phyloP scores from a whole-genome alignment of 1,139 yeast species.

The Yamadazyma siamensis region DNA sequence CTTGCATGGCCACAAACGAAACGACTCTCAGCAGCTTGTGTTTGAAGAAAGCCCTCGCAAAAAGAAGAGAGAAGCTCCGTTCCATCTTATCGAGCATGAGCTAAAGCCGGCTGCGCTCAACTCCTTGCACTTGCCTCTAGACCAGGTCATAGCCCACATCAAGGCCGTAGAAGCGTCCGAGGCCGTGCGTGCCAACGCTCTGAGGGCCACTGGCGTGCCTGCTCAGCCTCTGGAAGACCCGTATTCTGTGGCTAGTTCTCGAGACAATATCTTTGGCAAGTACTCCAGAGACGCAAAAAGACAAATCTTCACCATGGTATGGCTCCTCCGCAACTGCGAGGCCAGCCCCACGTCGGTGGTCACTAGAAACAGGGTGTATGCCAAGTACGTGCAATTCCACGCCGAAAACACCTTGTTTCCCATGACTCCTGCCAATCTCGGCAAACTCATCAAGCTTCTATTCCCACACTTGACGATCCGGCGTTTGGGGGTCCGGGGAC shows the following conservation, averaged over 20 bases:
- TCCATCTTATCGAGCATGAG: conserved; percentile 8
- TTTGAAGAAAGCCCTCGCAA: conserved; percentile 7
- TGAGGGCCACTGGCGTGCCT: too few relatives aligned
- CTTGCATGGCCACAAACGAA: conserved; percentile 6
- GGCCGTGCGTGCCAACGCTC: not conserved
- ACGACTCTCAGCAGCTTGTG: conserved; percentile 8
- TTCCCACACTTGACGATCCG: conserved; percentile 79
- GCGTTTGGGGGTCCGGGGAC: conserved; percentile 85
- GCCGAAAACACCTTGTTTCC: conserved; percentile 66
- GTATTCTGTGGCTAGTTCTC: not conserved
- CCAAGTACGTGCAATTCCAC: conserved; percentile 73
- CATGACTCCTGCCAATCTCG: conserved; percentile 82
- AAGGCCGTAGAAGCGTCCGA: conserved; percentile 4
- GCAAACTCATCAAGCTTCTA: conserved; percentile 71
- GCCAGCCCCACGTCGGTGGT: conserved; percentile 66
- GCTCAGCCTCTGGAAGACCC: not conserved
- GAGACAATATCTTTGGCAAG: not conserved
- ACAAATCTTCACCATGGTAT: conserved; percentile 78
- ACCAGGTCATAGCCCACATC: conserved; percentile 3
- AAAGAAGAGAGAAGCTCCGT: conserved; percentile 7
- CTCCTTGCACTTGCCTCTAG: conserved; percentile 3
- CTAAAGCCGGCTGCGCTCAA: conserved; percentile 7
- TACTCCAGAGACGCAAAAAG: conserved; percentile 58
- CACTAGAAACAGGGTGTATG: conserved; percentile 79
- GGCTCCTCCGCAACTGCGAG: conserved; percentile 72